phyloP scores from a whole-genome alignment of 192 early-diverging fungal genomes.

The Backusella luteola region DNA sequence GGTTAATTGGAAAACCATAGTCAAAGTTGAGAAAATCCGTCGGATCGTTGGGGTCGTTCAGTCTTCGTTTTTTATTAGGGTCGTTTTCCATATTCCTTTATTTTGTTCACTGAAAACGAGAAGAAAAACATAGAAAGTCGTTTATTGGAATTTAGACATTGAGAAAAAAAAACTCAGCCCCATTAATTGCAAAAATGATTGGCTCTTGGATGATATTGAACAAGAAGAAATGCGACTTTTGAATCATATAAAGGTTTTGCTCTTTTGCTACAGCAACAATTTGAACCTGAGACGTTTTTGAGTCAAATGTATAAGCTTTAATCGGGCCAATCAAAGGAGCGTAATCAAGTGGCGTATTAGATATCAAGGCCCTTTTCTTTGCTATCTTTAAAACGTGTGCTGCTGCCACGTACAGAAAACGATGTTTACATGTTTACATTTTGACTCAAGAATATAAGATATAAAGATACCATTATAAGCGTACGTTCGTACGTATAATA shows the following conservation, averaged over 20 bases:
- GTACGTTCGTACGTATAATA: too few species aligned
- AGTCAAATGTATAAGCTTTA: neutral
- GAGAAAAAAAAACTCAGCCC: neutral
- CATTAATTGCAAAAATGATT: neutral
- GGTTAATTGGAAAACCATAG: neutral
- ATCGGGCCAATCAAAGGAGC: too few species aligned
- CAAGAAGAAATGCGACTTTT: neutral
- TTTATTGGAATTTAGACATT: neutral
- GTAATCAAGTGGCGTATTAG: too few species aligned
- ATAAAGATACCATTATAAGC: too few species aligned
- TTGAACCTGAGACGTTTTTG: neutral
- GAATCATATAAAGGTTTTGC: neutral
- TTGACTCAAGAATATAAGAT: too few species aligned
- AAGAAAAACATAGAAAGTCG: neutral
- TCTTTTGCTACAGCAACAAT: neutral
- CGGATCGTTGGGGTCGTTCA: neutral
- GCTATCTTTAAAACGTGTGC: too few species aligned
- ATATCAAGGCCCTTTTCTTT: too few species aligned
- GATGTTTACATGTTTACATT: too few species aligned
- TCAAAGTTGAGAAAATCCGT: constrained; percentile 15
- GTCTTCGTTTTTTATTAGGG: neutral
- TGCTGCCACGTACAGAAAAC: too few species aligned
- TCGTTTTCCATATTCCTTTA: neutral
- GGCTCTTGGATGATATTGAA: neutral
- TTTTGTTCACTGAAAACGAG: neutral